Evolutionary conservation across 306 rosid species (phyloP).

Genomic region (Vigna nakashimae): DNA sequence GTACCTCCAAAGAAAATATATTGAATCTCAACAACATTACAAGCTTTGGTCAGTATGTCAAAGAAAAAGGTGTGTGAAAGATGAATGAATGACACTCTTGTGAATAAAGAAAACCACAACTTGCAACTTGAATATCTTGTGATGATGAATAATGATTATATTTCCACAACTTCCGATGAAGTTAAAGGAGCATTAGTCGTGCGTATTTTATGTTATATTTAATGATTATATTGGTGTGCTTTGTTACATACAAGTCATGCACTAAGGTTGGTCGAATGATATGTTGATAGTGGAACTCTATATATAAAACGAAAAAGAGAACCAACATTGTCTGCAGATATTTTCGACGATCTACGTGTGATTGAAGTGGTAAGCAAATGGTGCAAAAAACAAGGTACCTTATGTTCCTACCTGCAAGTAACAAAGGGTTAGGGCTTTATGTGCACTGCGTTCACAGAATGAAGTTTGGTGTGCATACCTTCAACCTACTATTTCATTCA

Average conservation of each 20-base stretch:
- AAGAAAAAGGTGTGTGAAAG: background rate
- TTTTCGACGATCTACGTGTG: no score
- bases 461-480: no score
- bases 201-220: background rate
- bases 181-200: slow-evolving; percentile 17
- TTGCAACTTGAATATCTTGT: background rate
- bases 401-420: no score
- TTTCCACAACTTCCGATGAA: slow-evolving; percentile 14
- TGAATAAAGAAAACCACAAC: background rate
- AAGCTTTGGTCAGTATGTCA: background rate
- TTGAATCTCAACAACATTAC: background rate
- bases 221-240: background rate
- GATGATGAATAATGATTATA: background rate
- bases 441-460: no score
- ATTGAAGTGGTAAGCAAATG: no score
- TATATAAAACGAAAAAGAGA: background rate
- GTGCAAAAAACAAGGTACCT: no score
- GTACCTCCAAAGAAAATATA: background rate
- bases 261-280: background rate
- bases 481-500: no score
- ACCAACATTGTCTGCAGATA: background rate
- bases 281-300: background rate
- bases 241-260: background rate
- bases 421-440: no score
- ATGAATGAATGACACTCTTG: background rate